Percentiles rank a stretch among this genome's conserved stretches.
Evolutionary conservation across 768 basidiomycete genomes (phyloP).

Genomic region (Boletus fagicola): DNA sequence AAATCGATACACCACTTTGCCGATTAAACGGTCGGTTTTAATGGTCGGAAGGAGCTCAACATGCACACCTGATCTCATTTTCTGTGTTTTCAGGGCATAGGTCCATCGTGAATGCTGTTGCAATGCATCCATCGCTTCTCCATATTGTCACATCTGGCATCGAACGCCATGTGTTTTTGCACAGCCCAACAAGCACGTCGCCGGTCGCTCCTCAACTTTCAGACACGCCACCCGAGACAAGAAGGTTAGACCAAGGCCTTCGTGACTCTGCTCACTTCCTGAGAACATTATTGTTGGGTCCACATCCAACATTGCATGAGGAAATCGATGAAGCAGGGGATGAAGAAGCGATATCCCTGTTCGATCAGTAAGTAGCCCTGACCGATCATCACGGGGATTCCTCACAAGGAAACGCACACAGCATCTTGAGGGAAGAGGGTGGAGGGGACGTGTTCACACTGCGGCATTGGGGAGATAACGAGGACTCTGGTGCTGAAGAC

Average conservation of each 20-base stretch:
- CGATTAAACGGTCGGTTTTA: conserved; percentile 52
- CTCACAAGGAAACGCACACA: conserved; percentile 29
- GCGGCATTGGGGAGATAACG: conserved; percentile 39
- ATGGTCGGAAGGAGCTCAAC: neutral
- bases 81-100: conserved; percentile 50
- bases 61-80: conserved; percentile 2
- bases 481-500: conserved; percentile 26
- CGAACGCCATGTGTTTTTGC: conserved; percentile 66
- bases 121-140: conserved; percentile 70
- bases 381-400: neutral
- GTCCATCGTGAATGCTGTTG: conserved; percentile 72
- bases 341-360: conserved; percentile 61
- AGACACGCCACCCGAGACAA: conserved; percentile 46
- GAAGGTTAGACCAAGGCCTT: conserved; percentile 38
- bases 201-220: conserved; percentile 48
- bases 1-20: conserved; percentile 61
- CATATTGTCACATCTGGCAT: conserved; percentile 70
- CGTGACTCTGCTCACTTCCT: conserved; percentile 39
- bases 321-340: conserved; percentile 32
- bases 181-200: conserved; percentile 61
- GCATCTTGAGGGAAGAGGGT: conserved; percentile 61
- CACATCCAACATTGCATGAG: conserved; percentile 29
- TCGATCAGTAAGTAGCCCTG: conserved; percentile 63
- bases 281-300: conserved; percentile 34
- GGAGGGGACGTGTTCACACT: conserved; percentile 51